These are phyloP conservation scores for Bertia moriformis DNA, from an alignment of 2,329 filamentous ascomycete species.

Conservation along the genomic window DNA sequence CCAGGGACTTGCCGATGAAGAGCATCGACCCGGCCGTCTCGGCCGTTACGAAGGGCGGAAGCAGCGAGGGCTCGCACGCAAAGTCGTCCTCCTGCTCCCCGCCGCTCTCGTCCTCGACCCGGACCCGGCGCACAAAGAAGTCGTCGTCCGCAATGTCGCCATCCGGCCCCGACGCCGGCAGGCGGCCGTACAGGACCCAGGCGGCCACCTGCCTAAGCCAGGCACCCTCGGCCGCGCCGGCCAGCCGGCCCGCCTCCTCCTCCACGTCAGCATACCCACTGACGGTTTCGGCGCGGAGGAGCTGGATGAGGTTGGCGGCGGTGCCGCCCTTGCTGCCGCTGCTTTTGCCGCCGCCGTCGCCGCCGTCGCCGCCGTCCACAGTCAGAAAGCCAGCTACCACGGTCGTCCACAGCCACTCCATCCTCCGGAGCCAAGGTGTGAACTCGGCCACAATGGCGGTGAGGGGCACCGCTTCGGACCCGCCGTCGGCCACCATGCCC, in stretches of 20 bases:
- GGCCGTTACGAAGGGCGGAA: slow-evolving; percentile 67
- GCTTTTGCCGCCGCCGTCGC: too few relatives aligned
- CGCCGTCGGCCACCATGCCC: slow-evolving; percentile 66
- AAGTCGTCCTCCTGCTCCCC: slow-evolving; percentile 20
- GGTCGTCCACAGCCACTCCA: slow-evolving; percentile 75
- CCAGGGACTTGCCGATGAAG: slow-evolving; percentile 79
- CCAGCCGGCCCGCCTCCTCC: slow-evolving; percentile 56
- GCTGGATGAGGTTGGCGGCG: slow-evolving; percentile 64
- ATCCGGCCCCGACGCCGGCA: too few relatives aligned
- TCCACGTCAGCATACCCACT: slow-evolving; percentile 85
- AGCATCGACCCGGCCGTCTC: slow-evolving; percentile 69
- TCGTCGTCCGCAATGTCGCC: slow-evolving; percentile 66
- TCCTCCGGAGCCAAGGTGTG: slow-evolving; percentile 66
- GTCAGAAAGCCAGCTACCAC: slow-evolving; percentile 18
- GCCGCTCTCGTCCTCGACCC: slow-evolving; percentile 19
- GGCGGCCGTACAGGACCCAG: slow-evolving; percentile 78
- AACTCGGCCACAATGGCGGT: slow-evolving; percentile 76
- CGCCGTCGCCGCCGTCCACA: slow-evolving; percentile 6
- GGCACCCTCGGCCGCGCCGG: slow-evolving; percentile 68
- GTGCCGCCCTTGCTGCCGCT: slow-evolving; percentile 28
- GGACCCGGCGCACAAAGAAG: slow-evolving; percentile 84
- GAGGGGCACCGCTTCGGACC: slow-evolving; percentile 86
- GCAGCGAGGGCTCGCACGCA: slow-evolving; percentile 37
- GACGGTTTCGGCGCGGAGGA: slow-evolving; percentile 59
- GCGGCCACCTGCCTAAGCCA: slow-evolving; percentile 84